Conservation (phyloP, 192 early-diverging fungal species). For the Podochytrium sp. region DNA sequence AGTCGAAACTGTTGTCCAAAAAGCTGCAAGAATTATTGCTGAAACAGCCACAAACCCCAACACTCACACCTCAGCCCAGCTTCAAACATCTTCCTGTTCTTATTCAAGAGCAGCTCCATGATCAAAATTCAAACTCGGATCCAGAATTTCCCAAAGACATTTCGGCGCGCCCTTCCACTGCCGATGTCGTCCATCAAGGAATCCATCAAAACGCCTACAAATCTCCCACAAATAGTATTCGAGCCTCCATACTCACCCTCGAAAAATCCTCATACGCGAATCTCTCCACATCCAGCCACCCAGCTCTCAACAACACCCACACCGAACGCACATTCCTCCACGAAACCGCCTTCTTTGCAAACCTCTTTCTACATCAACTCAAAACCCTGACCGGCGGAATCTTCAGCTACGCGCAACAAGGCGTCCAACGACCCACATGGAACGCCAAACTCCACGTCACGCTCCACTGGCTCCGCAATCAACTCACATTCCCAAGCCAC, state of each 20-base stretch:
- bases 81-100: background rate
- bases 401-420: background rate
- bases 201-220: too few relatives aligned
- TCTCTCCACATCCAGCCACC: background rate
- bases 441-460: constrained; percentile 15
- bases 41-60: background rate
- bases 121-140: too few relatives aligned
- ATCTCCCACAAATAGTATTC: background rate
- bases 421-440: background rate
- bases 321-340: background rate
- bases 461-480: constrained; percentile 32
- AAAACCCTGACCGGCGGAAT: background rate
- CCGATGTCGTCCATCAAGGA: too few relatives aligned
- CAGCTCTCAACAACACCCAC: background rate
- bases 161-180: too few relatives aligned
- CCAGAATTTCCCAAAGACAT: too few relatives aligned
- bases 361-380: background rate
- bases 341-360: background rate
- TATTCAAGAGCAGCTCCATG: too few relatives aligned
- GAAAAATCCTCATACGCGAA: background rate
- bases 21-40: background rate
- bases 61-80: background rate
- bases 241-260: background rate
- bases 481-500: constrained; percentile 25
- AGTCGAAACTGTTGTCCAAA: background rate